These are phyloP conservation scores for Tolypocladium tundrense DNA, from an alignment of 2,329 filamentous ascomycete species.

Conservation along the genomic window DNA sequence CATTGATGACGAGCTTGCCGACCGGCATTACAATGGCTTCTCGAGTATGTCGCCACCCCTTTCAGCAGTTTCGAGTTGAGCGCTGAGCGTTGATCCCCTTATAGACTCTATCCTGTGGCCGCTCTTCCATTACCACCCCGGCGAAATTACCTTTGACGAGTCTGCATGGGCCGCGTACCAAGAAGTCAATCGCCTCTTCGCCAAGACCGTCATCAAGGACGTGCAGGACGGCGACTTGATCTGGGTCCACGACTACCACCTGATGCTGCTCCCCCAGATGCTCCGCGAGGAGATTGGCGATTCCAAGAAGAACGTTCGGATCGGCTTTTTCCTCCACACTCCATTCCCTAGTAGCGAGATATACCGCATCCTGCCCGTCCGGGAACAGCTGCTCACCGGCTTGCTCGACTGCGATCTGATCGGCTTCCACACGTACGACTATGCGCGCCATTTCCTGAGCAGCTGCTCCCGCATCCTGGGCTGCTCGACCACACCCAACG, in stretches of 20 bases:
- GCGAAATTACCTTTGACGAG: conserved; percentile 97
- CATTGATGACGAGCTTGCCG: conserved; percentile 84
- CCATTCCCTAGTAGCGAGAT: conserved; percentile 96
- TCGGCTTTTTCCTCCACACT: conserved; percentile 96
- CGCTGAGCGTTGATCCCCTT: not conserved
- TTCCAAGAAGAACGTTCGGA: conserved; percentile 83
- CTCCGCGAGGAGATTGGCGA: conserved; percentile 78
- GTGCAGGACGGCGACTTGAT: conserved; percentile 89
- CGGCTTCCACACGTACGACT: conserved; percentile 98
- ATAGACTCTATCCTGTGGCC: conserved; percentile 95
- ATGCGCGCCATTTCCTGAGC: conserved; percentile 94
- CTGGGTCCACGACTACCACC: conserved; percentile 98
- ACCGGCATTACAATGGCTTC: conserved; percentile 96
- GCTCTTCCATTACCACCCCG: conserved; percentile 96
- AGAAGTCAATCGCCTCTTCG: conserved; percentile 87
- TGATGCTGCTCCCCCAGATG: conserved; percentile 95
- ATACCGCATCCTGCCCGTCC: conserved; percentile 87
- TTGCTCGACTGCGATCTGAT: conserved; percentile 90
- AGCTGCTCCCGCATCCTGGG: conserved; percentile 87
- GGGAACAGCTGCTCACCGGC: conserved; percentile 77
- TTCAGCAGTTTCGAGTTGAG: not conserved
- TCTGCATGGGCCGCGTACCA: conserved; percentile 87
- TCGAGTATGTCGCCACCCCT: conserved; percentile 54
- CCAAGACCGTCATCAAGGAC: conserved; percentile 75
- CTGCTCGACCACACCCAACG: conserved; percentile 77